Percentiles rank a stretch among this genome's conserved stretches.
phyloP scores from a whole-genome alignment of 192 early-diverging fungal species.

The Backusella psychrophila region DNA sequence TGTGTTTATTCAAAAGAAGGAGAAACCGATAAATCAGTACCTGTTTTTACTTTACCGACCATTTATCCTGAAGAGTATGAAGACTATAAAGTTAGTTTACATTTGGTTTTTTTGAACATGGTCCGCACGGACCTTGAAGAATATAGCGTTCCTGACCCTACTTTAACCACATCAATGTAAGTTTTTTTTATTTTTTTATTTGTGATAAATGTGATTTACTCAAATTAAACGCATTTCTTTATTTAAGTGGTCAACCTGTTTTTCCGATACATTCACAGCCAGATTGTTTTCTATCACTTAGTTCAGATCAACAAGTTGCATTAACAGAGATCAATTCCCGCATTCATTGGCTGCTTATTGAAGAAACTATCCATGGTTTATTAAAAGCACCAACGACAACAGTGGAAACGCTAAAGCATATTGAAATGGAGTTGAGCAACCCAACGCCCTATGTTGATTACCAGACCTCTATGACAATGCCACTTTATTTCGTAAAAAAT shows the following conservation, averaged over 20 bases:
- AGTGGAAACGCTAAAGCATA: slow-evolving; percentile 39
- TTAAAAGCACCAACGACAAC: slow-evolving; percentile 49
- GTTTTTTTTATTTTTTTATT: neutral
- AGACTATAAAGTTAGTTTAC: slow-evolving; percentile 30
- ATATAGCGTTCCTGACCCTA: neutral
- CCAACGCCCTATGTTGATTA: slow-evolving; percentile 49
- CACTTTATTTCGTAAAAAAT: slow-evolving; percentile 45
- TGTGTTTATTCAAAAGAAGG: slow-evolving; percentile 42
- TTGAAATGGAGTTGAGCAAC: slow-evolving; percentile 42
- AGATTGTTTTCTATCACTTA: slow-evolving; percentile 31
- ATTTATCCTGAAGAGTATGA: neutral
- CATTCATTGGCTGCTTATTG: slow-evolving; percentile 58
- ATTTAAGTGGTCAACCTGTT: neutral
- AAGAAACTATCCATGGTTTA: slow-evolving; percentile 70
- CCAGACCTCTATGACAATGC: slow-evolving; percentile 45
- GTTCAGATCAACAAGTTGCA: slow-evolving; percentile 45
- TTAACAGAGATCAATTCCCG: slow-evolving; percentile 50
- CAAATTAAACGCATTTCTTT: neutral
- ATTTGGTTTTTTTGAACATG: slow-evolving; percentile 57
- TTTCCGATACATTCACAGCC: slow-evolving; percentile 32
- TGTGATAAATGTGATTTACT: neutral
- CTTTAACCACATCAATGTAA: neutral
- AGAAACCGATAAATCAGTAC: neutral
- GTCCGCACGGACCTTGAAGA: slow-evolving; percentile 39
- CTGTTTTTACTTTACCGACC: slow-evolving; percentile 2